Evolutionary conservation across 1,139 yeast genomes (phyloP), one percentile per base, ranked within the genome.

Genomic region (Debaryomyces subglobosus): DNA sequence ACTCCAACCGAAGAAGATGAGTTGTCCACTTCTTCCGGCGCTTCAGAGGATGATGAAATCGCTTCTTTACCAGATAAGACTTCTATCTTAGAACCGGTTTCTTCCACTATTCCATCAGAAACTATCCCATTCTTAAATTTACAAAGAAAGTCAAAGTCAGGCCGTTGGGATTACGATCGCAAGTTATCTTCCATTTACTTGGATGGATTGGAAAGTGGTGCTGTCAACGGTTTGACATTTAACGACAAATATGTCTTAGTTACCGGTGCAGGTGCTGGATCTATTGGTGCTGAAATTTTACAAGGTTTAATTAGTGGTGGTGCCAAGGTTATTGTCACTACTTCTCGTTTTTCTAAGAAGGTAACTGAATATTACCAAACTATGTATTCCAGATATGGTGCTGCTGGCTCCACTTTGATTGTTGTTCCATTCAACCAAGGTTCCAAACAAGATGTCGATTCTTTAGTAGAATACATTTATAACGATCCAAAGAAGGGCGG

Each of bases 341-440:
- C 99, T 47, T 91, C 97, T 30, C 84, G 97, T 71, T 94, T 88
- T 82, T 89, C 96, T 57, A 89, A 89, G 77, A 82, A 86, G 70
- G 96, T 91, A 41, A 92, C 98, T 49, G 98, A 94, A 71, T 92
- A 85, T 75, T 94, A 92, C 76, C 99, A 94, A 78, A 81, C 89
- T 59, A 81, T 92, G 77, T 94, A 94, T 72, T 86, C 97, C 48
- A 85, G 95, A 65, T 87, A 79, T 61, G 99, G 99, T 75, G 89
- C 97, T 52, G 72, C 88, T 55, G 98, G 97, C 38, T 88, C 97
- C 48, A 84, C 92, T 54, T 82, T 94, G 67, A 86, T 89, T 61
- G 97, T 94, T 59, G 99, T 94, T 61, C 99, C 99, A 57, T 94
- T 94, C 81, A 94, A 94, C 79, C 98, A 94, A 77, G 98, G 96